Evolutionary conservation across 2,329 filamentous ascomycete species (phyloP), one percentile per base, ranked within the genome.

Genomic region (Colletotrichum chlorophyti): DNA sequence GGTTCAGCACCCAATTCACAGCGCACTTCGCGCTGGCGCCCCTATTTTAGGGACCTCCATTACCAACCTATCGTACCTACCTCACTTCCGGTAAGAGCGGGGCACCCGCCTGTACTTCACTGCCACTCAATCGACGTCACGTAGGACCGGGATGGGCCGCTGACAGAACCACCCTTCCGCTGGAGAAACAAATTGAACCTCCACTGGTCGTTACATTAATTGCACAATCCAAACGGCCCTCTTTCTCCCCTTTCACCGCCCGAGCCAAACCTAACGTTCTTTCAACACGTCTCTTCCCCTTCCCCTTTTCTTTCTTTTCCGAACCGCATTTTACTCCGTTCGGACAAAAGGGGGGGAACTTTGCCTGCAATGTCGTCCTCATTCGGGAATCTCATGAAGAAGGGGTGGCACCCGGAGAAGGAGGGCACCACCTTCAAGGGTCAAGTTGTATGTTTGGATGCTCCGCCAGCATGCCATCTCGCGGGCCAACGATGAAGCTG

Each of bases 401-500:
- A 75, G n/a, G 77, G 79, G 6, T 84, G 80, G 81, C 78, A 80
- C 58, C 76, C 80, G 3, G 80, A 83, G 27, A 82, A 81, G 63
- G 68, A 69, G 37, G 74, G 73, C 24, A 66, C 67, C 7, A 63
- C 68, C 1, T 43, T 84, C 43, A 81, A 72, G 65, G 73, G 72
- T 43, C 75, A 79, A 66, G 74, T 82, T 60, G 82, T 84, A 72
- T 60, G 79, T 70, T n/a, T n/a, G n/a, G n/a, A n/a, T n/a, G n/a
- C n/a, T n/a, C n/a, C n/a, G n/a, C n/a, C n/a, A n/a, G n/a, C n/a
- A n/a, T n/a, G n/a, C n/a, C n/a, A n/a, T n/a, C n/a, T n/a, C n/a
- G n/a, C n/a, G n/a, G n/a, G n/a, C n/a, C n/a, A n/a, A n/a, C n/a
- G n/a, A n/a, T n/a, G 7, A n/a, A 21, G 21, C n/a, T 59, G 15